Evolutionary conservation across 352 stramenopile species (phyloP), one percentile per base, ranked within the genome.

Genomic region (Phytopythium vexans): DNA sequence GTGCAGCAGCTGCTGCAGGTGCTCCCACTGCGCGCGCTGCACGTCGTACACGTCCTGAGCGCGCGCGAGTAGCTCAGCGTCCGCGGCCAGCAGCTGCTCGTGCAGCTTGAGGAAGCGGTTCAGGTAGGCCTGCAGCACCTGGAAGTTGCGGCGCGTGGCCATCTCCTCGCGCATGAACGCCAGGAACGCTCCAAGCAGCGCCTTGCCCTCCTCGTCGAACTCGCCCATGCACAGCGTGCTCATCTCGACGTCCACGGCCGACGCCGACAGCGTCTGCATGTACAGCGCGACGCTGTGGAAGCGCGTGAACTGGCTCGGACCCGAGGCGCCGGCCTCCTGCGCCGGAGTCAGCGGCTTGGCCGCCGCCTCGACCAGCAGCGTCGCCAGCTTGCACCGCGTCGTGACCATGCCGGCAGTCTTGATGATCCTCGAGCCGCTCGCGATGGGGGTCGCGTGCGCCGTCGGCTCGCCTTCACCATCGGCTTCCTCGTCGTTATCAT

Each of bases 81-180:
- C 67, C 3, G 57, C 58, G 3, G 92, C 79, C 15, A 94, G 50
- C 12, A 92, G 61, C 58, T 91, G 67, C 42, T 92, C 78, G 57
- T 94, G 81, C 34, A 92, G 64, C 69, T 94, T 92, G 33, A 94
- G 62, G 64, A 94, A 92, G 3, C 82, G 84, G 67, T 94, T 92
- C 51, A 94, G 46, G 56, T 94, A 94, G 11, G 79, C 82, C 54
- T 94, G 84, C 8, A 92, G 63, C 43, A 92, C 78, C 46, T 94
- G 78, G 55, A 94, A 92, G 41, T 88, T 59, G 45, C 76, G 70
- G 32, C 72, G 77, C 12, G 66, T 85, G 16, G 65, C 65, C 71
- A 94, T 84, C 46, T 89, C 77, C 14, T 79, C 71, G 34, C 76
- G 68, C 31, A 94, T 34, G 37, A 88, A 90, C 32, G 64, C 59